phyloP scores from a whole-genome alignment of 2,329 filamentous ascomycete genomes.

The Trichoderma cornu-damae region DNA sequence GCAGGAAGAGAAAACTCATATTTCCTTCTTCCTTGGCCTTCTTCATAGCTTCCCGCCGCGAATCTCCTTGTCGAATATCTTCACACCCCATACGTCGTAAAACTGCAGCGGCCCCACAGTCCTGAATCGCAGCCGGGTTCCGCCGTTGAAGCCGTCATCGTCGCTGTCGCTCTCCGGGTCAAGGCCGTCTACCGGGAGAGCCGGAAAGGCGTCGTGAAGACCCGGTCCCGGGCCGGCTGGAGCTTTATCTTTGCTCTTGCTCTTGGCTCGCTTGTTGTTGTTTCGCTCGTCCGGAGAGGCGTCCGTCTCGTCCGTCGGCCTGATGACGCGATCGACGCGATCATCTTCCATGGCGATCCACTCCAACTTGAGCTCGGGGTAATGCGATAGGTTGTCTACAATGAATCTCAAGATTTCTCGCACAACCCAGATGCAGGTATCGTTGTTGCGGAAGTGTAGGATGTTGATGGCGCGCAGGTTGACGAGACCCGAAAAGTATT shows the following conservation, averaged over 20 bases:
- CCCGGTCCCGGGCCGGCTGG: conserved; percentile 2
- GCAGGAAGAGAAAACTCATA: background rate
- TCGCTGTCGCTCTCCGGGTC: conserved; percentile 35
- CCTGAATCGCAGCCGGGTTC: conserved; percentile 33
- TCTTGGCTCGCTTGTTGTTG: conserved; percentile 30
- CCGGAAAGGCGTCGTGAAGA: conserved; percentile 24
- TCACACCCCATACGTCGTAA: conserved; percentile 43
- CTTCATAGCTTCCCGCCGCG: conserved; percentile 32
- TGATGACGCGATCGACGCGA: conserved; percentile 45
- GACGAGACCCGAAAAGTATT: conserved; percentile 43
- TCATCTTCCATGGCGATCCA: conserved; percentile 54
- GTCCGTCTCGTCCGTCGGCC: conserved; percentile 31
- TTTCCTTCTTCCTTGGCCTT: background rate
- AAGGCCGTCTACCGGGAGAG: conserved; percentile 28
- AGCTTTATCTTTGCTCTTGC: conserved; percentile 33
- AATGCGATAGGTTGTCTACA: conserved; percentile 53
- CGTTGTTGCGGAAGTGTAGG: conserved; percentile 49
- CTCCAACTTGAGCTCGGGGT: conserved; percentile 51
- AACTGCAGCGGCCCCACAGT: conserved; percentile 36
- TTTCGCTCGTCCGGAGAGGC: conserved; percentile 28
- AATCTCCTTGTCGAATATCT: conserved; percentile 56
- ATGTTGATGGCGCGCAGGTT: conserved; percentile 53
- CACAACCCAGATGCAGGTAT: conserved; percentile 53
- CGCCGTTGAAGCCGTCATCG: conserved; percentile 30
- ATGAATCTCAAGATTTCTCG: conserved; percentile 55